Base-by-base conservation (phyloP, 345 rosid species). In the Streptanthus diversifolius region DNA sequence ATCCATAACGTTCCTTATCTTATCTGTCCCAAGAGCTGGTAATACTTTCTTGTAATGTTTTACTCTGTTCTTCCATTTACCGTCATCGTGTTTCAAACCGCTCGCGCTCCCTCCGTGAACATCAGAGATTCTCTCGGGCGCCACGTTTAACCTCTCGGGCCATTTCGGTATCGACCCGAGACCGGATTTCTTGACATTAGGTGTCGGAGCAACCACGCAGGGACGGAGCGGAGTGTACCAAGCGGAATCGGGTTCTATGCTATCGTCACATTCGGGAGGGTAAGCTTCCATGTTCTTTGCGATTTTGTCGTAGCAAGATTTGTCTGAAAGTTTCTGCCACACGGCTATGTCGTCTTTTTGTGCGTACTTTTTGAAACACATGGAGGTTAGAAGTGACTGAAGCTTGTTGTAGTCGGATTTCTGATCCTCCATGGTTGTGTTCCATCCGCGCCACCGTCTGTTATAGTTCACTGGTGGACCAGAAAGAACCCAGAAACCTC, bases 171-270 rank as follows among this genome's bases (percentile, higher is more conserved):
- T 63, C 7, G 92, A 80, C 11, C 70, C 85, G 56, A 95, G 75
- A 48, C 66, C 88, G 1, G 92, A 69, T 27, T 81, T 85, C 83
- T 81, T 83, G 19, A 79, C 79, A 67, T 85, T 82, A 33, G 83
- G 80, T 15, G 80, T 84, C 0, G 96, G 98, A 45, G 83, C 91
- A n/a, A 91, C 89, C 49, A 90, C 93, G 51, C 99, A 95, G 17
- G 97, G 84, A 18, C 96, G 93, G 36, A 95, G 88, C 0, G 99
- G 96, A 33, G 96, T 95, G 84, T 95, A 95, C 99, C 99, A 95
- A 39, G 98, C 99, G 5, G 91, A 79, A 75, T 95, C 99, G 0
- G 98, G 93, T 72, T 95, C 99, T 21, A 91, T 74, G 82, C 97
- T 91, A 53, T 87, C 98, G 64, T 95, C 99, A 19, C 99, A 95